Percentiles rank a stretch among this genome's conserved stretches.
Conservation (phyloP, 129 eudicot species). For the Flaveria trinervia region DNA sequence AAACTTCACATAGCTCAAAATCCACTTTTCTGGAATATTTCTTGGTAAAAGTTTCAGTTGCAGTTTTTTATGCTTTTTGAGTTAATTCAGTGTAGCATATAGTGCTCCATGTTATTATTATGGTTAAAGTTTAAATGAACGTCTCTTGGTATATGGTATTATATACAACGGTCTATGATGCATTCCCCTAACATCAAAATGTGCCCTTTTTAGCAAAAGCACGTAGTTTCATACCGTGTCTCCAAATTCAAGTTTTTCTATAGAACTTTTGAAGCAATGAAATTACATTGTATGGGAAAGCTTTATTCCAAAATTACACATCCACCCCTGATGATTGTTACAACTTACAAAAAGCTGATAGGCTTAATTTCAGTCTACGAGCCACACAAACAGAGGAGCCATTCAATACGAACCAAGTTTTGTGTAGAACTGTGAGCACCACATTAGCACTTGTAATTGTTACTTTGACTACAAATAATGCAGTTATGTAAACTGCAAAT, state of each 20-base stretch:
- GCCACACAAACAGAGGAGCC: neutral
- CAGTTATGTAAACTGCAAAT: neutral
- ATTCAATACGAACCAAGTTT: neutral
- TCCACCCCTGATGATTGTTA: neutral
- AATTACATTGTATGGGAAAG: neutral
- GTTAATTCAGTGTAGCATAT: too few relatives aligned
- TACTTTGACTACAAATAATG: neutral
- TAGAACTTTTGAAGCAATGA: neutral
- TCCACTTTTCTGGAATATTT: neutral
- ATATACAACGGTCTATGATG: constrained; percentile 1
- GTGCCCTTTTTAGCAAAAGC: neutral
- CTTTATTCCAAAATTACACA: neutral
- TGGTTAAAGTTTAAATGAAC: neutral
- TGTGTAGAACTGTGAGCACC: neutral
- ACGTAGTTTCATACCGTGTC: neutral
- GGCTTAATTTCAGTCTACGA: neutral
- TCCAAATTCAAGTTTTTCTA: neutral
- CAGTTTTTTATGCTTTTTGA: constrained; percentile 7
- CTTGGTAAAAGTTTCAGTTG: neutral
- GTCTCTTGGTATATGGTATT: neutral
- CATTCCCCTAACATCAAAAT: neutral
- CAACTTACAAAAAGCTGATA: neutral
- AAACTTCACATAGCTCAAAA: neutral
- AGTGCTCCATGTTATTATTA: neutral
- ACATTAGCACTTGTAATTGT: neutral